Evolutionary conservation across 352 stramenopile genomes (phyloP), one percentile per base, ranked within the genome.

Genomic region (Pythium rhizo-oryzae): DNA sequence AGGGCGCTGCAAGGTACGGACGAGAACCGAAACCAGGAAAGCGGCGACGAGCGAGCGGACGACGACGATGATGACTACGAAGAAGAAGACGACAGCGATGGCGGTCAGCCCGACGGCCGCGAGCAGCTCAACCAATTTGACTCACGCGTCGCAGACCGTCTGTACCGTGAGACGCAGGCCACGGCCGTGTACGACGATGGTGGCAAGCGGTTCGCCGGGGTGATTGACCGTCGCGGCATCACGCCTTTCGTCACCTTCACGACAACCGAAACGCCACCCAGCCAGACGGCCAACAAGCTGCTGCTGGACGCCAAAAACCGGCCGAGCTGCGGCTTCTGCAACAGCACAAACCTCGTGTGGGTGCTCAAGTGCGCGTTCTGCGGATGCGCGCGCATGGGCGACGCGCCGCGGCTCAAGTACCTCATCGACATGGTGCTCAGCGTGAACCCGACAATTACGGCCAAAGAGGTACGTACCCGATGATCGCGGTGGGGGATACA

Each of bases 401-500:
- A 92, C 39, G 82, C 82, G 2, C 85, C 87, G 9, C 69, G 85
- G 25, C 69, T 95, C 37, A 90, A 91, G 43, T 92, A 94, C 46
- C 60, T 94, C 18, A 82, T 93, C 49, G 81, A 92, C 37, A 94
- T 89, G 83, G 82, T 91, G 28, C 67, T 92, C 28, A 90, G 80
- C 39, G 80, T 91, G 44, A 81, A 92, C 47, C 85, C 87, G 6
- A 65, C 65, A 30, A 90, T 94, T 33, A 80, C 78, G 9, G 69
- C 81, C 0, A 73, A 81, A 25, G 75, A 85, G 69, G 84, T 89
- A 73, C 4, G 28, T 24, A 19, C 13, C 53, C 19, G 3, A 33
- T 33, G 6, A 33, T 33, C 28, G 37, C 15, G 11, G 13, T 18
- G 37, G 15, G 9, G 15, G 37, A 43, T 2, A 43, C 12, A 43